phyloP scores from a whole-genome alignment of 495 filamentous ascomycete genomes.

The Mycothermus thermophilus region DNA sequence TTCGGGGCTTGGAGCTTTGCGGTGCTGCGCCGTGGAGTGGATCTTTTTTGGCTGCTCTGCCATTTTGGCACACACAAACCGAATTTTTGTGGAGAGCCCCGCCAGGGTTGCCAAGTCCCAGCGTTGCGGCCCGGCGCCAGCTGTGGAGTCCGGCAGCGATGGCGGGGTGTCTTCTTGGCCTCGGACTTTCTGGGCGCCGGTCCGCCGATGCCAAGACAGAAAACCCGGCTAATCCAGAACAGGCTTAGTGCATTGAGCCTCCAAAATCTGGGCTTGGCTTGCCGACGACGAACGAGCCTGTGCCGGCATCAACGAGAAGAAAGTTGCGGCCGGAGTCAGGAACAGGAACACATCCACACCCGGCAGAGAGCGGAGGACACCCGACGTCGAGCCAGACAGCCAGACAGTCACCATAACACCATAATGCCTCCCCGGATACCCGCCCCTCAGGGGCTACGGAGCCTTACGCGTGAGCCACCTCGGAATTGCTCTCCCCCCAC shows the following conservation, averaged over 20 bases:
- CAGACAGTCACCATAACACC: constrained; percentile 4
- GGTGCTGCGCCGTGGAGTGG: too few relatives aligned
- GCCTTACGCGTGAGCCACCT: constrained; percentile 43
- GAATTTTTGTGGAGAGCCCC: constrained; percentile 27
- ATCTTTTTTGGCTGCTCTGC: constrained; percentile 11
- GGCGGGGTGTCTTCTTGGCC: too few relatives aligned
- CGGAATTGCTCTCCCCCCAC: not conserved
- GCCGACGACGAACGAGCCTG: not conserved
- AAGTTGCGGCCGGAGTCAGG: too few relatives aligned
- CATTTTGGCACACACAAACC: constrained; percentile 25
- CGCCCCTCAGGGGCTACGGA: constrained; percentile 45
- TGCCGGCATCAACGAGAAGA: too few relatives aligned
- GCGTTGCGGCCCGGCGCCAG: not conserved
- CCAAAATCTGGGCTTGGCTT: constrained; percentile 18
- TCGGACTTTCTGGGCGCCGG: constrained; percentile 7
- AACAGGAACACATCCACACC: too few relatives aligned
- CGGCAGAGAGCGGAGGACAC: constrained; percentile 12
- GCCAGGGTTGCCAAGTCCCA: constrained; percentile 18
- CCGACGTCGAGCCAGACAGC: too few relatives aligned
- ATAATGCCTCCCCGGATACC: constrained; percentile 65
- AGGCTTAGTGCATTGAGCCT: constrained; percentile 8
- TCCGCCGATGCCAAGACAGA: constrained; percentile 3
- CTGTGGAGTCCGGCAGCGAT: too few relatives aligned
- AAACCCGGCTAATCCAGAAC: too few relatives aligned
- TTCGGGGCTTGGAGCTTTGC: too few relatives aligned